Evolutionary conservation across 2,329 filamentous ascomycete species (phyloP).

Genomic region (Bipolaris sorokiniana): DNA sequence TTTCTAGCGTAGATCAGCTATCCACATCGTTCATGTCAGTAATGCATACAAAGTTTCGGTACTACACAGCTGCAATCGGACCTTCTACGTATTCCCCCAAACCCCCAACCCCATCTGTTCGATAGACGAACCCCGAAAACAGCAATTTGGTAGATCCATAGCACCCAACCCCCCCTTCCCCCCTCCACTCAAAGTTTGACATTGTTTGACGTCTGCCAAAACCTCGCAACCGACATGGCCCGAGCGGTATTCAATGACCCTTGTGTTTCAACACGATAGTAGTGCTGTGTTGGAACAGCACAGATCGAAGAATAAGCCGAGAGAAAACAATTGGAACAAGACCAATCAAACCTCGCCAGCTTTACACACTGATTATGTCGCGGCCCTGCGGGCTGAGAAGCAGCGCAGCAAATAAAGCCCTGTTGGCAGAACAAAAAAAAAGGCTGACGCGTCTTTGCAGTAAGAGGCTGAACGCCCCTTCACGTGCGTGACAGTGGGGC

Average conservation of each 20-base stretch:
- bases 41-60: background rate
- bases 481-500: background rate
- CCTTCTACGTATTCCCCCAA: background rate
- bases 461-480: slow-evolving; percentile 1
- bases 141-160: background rate
- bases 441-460: slow-evolving; percentile 4
- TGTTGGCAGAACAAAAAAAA: background rate
- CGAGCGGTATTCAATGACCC: background rate
- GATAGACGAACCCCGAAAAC: background rate
- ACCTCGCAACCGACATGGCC: background rate
- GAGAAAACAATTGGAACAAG: background rate
- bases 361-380: no score
- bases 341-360: background rate
- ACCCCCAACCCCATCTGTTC: background rate
- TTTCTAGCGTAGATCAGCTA: background rate
- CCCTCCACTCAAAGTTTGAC: background rate
- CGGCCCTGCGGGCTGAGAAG: background rate
- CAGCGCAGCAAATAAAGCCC: background rate
- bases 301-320: background rate
- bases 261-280: background rate
- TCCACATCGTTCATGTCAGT: background rate
- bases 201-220: background rate
- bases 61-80: background rate
- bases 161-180: no score
- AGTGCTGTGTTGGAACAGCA: background rate